These are phyloP conservation scores for Hypoxylon rickii DNA, from an alignment of 495 filamentous ascomycete genomes.

Conservation along the genomic window DNA sequence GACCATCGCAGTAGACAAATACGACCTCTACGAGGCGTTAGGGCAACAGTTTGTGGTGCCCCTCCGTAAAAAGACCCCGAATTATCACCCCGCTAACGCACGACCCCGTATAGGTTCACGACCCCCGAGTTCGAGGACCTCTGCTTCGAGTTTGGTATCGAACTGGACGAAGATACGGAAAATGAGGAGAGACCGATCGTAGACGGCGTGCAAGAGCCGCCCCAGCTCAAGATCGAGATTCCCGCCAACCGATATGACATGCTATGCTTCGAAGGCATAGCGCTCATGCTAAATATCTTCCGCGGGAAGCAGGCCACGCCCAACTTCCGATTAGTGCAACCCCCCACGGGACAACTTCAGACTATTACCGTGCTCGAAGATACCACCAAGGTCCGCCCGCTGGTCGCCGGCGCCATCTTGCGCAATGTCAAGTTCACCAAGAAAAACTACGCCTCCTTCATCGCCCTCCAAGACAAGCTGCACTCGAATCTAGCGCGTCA, in stretches of 20 bases:
- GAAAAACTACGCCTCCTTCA: conserved; percentile 94
- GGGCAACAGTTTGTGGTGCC: conserved; percentile 74
- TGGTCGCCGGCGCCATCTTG: conserved; percentile 84
- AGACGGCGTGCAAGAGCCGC: conserved; percentile 79
- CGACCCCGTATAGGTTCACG: conserved; percentile 65
- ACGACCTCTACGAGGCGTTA: conserved; percentile 88
- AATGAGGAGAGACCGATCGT: conserved; percentile 72
- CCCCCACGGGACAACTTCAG: conserved; percentile 73
- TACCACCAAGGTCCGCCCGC: conserved; percentile 80
- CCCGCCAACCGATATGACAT: conserved; percentile 99
- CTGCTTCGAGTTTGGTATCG: conserved; percentile 98
- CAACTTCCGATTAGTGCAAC: conserved; percentile 73
- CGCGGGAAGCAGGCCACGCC: conserved; percentile 71
- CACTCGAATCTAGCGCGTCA: conserved; percentile 95
- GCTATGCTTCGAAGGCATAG: conserved; percentile 97
- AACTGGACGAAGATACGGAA: conserved; percentile 94
- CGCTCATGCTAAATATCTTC: conserved; percentile 96
- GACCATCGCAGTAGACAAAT: conserved; percentile 94
- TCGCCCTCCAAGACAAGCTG: conserved; percentile 94
- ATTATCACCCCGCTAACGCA: conserved; percentile 23
- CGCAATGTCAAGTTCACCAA: conserved; percentile 90
- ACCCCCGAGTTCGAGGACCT: conserved; percentile 93
- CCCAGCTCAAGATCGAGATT: conserved; percentile 97
- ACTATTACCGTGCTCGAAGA: conserved; percentile 78
- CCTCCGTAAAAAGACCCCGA: conserved; percentile 8